Evolutionary conservation across 345 rosid genomes (phyloP), one percentile per base, ranked within the genome.

Genomic region (Lepidium didymum): DNA sequence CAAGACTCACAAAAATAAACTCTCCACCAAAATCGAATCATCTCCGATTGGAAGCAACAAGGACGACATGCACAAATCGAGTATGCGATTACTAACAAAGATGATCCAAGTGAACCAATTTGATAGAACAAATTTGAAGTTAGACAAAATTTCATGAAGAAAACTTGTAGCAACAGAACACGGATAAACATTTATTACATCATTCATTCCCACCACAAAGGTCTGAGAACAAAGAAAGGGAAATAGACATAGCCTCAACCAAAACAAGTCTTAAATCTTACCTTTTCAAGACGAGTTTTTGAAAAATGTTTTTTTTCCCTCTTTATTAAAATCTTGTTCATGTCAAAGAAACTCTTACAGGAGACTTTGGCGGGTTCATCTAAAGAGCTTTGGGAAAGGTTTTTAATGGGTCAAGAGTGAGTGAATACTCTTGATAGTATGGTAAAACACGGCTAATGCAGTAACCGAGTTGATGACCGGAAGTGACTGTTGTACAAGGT

Each of bases 391-490:
- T 5, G 18, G 14, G 47, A 27, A 62, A 45, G 41, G 14, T 45
- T 46, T 46, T 29, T 8, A 64, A 34, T 75, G 78, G 49, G 78
- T 62, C 55, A 75, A 15, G 46, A 75, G 69, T 8, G 78, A 75
- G 65, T 75, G 78, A 21, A 36, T 62, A 4, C 78, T 69, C 62
- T 75, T 68, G 70, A 75, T 49, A 41, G 74, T 69, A 47, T 75
- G 78, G 60, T 68, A 75, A 62, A 68, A 23, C 9, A 57, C 69
- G 25, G 78, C 78, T 41, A 75, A 31, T 11, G 35, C 74, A 54
- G 78, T 75, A 55, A 75, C 74, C 41, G 78, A 75, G 35, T 64
- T 75, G 66, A 75, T 68, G 35, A 75, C 40, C 4, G 78, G 78
- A 21, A 75, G 74, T 75, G 55, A 70, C 47, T 75, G 73, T 18